phyloP scores from a whole-genome alignment of 208 protist species.

The Trypanosoma mega region DNA sequence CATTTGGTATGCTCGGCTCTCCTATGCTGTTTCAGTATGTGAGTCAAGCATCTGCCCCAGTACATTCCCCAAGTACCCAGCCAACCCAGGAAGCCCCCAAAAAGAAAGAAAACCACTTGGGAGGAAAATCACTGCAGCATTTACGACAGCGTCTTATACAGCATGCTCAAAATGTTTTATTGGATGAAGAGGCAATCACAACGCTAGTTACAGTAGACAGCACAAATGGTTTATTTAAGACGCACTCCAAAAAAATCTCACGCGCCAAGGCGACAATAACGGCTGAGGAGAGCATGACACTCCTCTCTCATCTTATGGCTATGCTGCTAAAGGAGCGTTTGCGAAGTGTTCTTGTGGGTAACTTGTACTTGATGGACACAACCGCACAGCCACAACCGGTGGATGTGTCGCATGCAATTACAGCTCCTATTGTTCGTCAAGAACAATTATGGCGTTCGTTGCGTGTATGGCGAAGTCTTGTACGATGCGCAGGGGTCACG shows the following conservation, averaged over 20 bases:
- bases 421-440: neutral
- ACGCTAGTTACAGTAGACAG: too few species aligned
- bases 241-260: neutral
- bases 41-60: too few species aligned
- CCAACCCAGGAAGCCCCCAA: too few species aligned
- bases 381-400: neutral
- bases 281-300: conserved; percentile 9
- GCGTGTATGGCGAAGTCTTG: conserved; percentile 3
- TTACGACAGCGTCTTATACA: too few species aligned
- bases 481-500: conserved; percentile 7
- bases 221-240: too few species aligned
- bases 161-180: too few species aligned
- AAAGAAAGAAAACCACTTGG: too few species aligned
- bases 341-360: neutral
- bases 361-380: neutral
- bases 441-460: neutral
- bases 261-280: neutral
- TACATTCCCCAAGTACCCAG: too few species aligned
- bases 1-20: too few species aligned
- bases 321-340: neutral
- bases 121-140: too few species aligned
- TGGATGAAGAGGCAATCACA: too few species aligned
- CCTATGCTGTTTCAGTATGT: too few species aligned
- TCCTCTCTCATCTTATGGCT: conserved; percentile 21
- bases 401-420: neutral